Base-by-base conservation (phyloP, 371 early-diverging fungal species). In the Blakeslea trispora region DNA sequence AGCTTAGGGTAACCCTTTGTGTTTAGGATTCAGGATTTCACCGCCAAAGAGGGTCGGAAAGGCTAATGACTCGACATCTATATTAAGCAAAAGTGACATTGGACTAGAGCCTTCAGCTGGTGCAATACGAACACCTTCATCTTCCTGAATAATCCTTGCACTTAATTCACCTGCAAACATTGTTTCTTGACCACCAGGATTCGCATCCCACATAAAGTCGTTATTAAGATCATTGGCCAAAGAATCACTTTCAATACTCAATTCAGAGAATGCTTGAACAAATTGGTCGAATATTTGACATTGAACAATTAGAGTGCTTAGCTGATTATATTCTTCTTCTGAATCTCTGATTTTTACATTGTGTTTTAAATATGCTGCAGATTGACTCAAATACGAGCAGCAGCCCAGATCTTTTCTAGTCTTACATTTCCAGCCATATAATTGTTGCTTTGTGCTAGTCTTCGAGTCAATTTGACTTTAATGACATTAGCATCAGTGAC, bases 371-470 rank as follows among this genome's bases (percentile, higher is more conserved):
- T 55, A 55, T 22, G 42, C 9, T n/a, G 35, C 5, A 9, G 32
- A 8, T 6, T 45, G 2, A 23, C 15, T 28, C 17, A 55, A 14
- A 23, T 24, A 5, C 23, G 3, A 4, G 35, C 32, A 39, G 55
- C 55, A n/a, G 31, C 19, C 10, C 28, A 24, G 14, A 55, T 47
- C 3, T 31, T 28, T 19, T 15, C 45, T 3, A 42, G 19, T 5
- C 39, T 23, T 9, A 55, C 46, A 40, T 55, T 55, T 3, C 55
- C 55, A 22, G 32, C 39, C 31, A 37, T 45, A 21, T 55, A 45
- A 21, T 55, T 45, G 2, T 35, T 21, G 2, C 14, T 8, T 15
- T 55, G 42, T 21, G 15, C 1, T 5, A 55, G 35, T 19, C 46
- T 21, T 55, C 55, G n/a, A 18, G 55, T 35, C 37, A 55, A 21